Evolutionary conservation across 352 stramenopile genomes (phyloP).

Genomic region (Phytopythium aichiense): DNA sequence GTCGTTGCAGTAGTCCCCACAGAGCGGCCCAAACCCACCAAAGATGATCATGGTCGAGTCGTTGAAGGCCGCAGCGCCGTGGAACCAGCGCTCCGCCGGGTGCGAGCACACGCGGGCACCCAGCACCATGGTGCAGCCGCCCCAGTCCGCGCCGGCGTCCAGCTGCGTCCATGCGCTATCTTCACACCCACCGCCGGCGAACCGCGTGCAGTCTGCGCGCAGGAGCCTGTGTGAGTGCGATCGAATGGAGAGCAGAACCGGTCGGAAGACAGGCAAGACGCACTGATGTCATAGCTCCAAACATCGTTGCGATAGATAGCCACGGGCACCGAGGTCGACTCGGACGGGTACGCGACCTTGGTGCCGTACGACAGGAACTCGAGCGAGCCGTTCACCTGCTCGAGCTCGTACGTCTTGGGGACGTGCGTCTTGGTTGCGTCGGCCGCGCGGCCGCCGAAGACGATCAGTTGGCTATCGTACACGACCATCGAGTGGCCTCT

Average conservation of each 20-base stretch:
- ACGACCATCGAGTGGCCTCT: slow-evolving; percentile 88
- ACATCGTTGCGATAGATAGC: slow-evolving; percentile 95
- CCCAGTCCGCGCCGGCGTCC: slow-evolving; percentile 83
- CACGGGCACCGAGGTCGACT: slow-evolving; percentile 59
- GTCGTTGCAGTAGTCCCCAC: slow-evolving; percentile 96
- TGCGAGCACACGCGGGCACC: slow-evolving; percentile 86
- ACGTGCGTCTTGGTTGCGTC: slow-evolving; percentile 85
- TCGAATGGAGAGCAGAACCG: not conserved
- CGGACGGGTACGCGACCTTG: slow-evolving; percentile 52
- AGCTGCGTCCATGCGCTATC: slow-evolving; percentile 83
- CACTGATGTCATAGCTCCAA: slow-evolving; percentile 94
- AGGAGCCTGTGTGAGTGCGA: not conserved
- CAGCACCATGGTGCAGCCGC: slow-evolving; percentile 86
- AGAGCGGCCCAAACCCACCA: slow-evolving; percentile 90
- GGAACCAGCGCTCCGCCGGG: slow-evolving; percentile 86
- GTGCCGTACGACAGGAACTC: slow-evolving; percentile 89
- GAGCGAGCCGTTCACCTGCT: slow-evolving; percentile 68
- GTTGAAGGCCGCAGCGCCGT: slow-evolving; percentile 86
- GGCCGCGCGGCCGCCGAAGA: slow-evolving; percentile 93
- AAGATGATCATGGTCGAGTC: slow-evolving; percentile 92
- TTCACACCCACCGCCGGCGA: slow-evolving; percentile 81
- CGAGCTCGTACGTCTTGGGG: slow-evolving; percentile 91
- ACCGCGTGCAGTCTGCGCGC: slow-evolving; percentile 70
- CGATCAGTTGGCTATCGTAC: slow-evolving; percentile 73
- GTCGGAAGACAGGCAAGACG: not conserved